Evolutionary conservation across 2,329 filamentous ascomycete species (phyloP).

Genomic region (Xylariaceae sp.): DNA sequence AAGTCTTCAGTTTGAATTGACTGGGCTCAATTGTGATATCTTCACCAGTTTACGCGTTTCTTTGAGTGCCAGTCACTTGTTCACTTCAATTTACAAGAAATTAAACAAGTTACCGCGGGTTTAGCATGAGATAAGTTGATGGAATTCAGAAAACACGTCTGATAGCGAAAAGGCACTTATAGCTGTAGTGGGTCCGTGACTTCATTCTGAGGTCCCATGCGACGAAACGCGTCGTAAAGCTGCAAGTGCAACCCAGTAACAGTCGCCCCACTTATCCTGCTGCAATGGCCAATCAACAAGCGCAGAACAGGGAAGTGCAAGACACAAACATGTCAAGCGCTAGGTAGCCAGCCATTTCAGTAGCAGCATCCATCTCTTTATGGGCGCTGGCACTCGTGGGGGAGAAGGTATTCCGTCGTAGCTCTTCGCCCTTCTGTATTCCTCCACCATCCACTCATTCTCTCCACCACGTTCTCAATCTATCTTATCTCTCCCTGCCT

Average conservation of each 20-base stretch:
- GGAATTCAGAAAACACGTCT: background rate
- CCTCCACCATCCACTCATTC: background rate
- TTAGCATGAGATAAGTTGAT: background rate
- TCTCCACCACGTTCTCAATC: background rate
- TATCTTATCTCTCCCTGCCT: background rate
- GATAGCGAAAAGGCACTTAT: background rate
- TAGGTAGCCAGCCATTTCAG: conserved; percentile 1
- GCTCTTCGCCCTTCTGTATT: too few species aligned
- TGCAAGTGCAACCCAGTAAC: conserved; percentile 1
- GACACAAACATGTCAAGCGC: conserved; percentile 6
- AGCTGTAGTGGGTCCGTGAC: background rate
- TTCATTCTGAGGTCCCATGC: background rate
- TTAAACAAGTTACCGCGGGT: background rate
- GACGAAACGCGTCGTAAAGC: conserved; percentile 19
- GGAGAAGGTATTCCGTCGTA: too few species aligned
- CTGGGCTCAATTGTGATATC: background rate
- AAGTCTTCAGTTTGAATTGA: background rate
- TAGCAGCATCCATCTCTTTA: conserved; percentile 3
- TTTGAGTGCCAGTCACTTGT: too few species aligned
- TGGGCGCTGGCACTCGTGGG: too few species aligned
- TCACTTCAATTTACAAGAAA: too few species aligned
- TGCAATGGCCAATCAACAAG: conserved; percentile 20
- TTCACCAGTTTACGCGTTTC: too few species aligned
- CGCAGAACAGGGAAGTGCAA: conserved; percentile 6
- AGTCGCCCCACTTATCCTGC: conserved; percentile 12